A percentile compares a stretch with the other conserved stretches of the same genome.
phyloP scores from a whole-genome alignment of 2,329 filamentous ascomycete species.

The Zasmidium angulare region DNA sequence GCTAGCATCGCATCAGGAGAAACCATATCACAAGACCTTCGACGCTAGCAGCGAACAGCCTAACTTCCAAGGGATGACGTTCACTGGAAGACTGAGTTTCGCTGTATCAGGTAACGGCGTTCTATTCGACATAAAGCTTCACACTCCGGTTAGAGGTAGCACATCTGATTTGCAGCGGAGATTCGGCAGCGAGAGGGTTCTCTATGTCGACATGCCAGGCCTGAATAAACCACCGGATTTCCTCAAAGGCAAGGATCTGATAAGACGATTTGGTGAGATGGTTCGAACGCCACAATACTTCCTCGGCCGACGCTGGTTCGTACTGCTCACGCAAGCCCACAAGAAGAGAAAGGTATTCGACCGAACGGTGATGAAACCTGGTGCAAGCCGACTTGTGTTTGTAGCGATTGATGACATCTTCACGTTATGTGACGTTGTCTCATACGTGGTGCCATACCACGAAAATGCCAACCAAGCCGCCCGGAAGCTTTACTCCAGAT shows the following conservation, averaged over 20 bases:
- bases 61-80: constrained; percentile 11
- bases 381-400: constrained; percentile 17
- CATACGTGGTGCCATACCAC: constrained; percentile 42
- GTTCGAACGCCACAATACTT: constrained; percentile 37
- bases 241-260: constrained; percentile 21
- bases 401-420: constrained; percentile 23
- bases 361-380: constrained; percentile 7
- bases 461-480: constrained; percentile 38
- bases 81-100: constrained; percentile 14
- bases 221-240: constrained; percentile 22
- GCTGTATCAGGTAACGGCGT: constrained; percentile 11
- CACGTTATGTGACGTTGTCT: constrained; percentile 33
- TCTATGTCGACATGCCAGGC: constrained; percentile 41
- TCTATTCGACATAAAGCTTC: constrained; percentile 25
- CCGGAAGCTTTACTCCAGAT: constrained; percentile 44
- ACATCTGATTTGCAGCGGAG: constrained; percentile 28
- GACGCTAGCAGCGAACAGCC: neutral
- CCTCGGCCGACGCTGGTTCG: constrained; percentile 43
- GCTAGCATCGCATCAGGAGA: neutral
- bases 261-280: constrained; percentile 36
- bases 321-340: constrained; percentile 38
- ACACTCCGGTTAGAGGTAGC: constrained; percentile 21
- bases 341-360: constrained; percentile 25
- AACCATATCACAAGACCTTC: constrained; percentile 8
- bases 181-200: constrained; percentile 41